Evolutionary conservation across 345 rosid species (phyloP), one percentile per base, ranked within the genome.

Genomic region (Balakata baccata): DNA sequence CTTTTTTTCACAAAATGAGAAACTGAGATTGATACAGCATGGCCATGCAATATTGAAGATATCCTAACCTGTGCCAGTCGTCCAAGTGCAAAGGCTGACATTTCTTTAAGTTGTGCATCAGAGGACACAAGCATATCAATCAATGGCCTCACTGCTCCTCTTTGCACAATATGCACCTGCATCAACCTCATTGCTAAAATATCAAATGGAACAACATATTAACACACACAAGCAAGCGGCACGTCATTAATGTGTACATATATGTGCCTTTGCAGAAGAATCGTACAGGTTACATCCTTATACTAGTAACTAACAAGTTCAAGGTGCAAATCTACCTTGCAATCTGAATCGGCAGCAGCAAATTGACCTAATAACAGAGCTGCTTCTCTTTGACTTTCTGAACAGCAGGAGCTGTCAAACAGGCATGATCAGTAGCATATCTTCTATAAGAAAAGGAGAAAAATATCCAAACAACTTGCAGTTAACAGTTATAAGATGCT

Each of bases 1-100:
- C 25, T 49, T 29, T 18, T 25, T 12, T 51, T 16, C 9, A 53
- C 13, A 16, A 52, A 23, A 62, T 23, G 39, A 17, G n/a, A 11
- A 62, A 22, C 56, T 47, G 18, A 34, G 6, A 34, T 6, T 41
- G 20, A 38, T 58, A 72, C 39, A 72, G 20, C 74, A 63, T 59
- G 51, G 22, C 20, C 23, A 49, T 9, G n/a, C n/a, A 57, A 41
- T 25, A 71, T 50, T 12, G 25, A 49, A 23, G 66, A 72, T 66
- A 17, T 16, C 69, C 70, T 41, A 73, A 90, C 98, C 94, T 88
- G 98, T 56, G 96, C 96, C 84, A 90, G 75, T 47, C 94, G 87
- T 76, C 93, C 92, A 59, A 92, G 91, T 7, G 93, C 94, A 81
- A 90, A 92, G 68, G 94, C 88, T 39, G 98, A 73, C 96, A 90